These are phyloP conservation scores for Aspergillus baeticus DNA, from an alignment of 495 filamentous ascomycete genomes.

Conservation along the genomic window DNA sequence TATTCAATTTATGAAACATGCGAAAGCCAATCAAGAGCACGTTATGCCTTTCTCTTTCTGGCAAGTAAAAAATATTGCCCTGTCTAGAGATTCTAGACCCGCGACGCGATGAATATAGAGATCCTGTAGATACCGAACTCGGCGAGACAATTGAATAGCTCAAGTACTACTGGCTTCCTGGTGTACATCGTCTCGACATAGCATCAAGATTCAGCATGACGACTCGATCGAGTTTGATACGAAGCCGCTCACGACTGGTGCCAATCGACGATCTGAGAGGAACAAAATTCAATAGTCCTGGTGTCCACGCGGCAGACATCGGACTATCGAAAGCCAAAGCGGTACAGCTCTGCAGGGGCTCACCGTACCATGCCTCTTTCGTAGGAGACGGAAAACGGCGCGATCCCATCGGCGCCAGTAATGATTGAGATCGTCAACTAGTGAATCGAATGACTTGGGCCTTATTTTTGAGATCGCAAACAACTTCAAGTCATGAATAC, in stretches of 20 bases:
- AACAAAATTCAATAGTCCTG: background rate
- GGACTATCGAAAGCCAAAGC: background rate
- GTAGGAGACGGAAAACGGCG: conserved; percentile 1
- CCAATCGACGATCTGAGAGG: background rate
- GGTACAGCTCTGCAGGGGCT: background rate
- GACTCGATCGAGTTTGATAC: too few species aligned
- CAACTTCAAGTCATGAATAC: too few species aligned
- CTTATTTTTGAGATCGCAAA: background rate
- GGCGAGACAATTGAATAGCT: background rate
- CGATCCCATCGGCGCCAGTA: background rate
- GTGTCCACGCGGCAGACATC: background rate
- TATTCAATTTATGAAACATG: too few species aligned
- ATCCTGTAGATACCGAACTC: too few species aligned
- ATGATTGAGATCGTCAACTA: conserved; percentile 1
- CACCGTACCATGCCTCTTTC: background rate
- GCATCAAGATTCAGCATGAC: too few species aligned
- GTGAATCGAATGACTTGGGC: background rate
- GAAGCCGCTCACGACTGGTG: background rate
- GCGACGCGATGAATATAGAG: too few species aligned
- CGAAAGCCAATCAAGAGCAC: too few species aligned
- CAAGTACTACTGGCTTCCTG: too few species aligned
- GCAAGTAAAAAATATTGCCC: too few species aligned
- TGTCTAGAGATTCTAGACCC: too few species aligned
- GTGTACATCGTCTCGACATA: too few species aligned
- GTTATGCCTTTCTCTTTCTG: too few species aligned